Percentiles rank a stretch among this genome's conserved stretches.
Conservation (phyloP, 768 basidiomycete genomes). For the Mycena leptocephala region DNA sequence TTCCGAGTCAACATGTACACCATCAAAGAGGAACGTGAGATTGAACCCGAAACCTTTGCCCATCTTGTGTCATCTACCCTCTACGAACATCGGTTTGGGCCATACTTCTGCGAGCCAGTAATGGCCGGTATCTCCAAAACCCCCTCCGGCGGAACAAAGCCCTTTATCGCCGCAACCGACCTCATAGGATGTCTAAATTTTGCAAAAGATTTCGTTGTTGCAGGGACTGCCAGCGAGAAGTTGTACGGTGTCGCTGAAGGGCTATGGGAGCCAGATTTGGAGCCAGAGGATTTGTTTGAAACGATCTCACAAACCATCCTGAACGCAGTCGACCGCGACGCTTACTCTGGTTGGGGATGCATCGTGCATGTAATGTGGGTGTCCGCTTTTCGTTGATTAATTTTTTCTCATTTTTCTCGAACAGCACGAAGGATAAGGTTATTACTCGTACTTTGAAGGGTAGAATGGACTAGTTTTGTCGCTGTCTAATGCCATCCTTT, state of each 20-base stretch:
- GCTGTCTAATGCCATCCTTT: conserved; percentile 24
- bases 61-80: conserved; percentile 96
- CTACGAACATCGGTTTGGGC: conserved; percentile 96
- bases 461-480: conserved; percentile 84
- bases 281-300: conserved; percentile 97
- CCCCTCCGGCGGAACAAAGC: conserved; percentile 81
- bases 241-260: conserved; percentile 98
- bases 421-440: conserved; percentile 80
- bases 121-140: conserved; percentile 91
- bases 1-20: conserved; percentile 99
- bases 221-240: conserved; percentile 93
- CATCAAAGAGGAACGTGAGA: conserved; percentile 98
- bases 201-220: conserved; percentile 97
- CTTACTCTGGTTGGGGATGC: conserved; percentile 97
- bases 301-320: conserved; percentile 97
- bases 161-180: conserved; percentile 97
- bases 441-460: conserved; percentile 91
- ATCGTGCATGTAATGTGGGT: conserved; percentile 96
- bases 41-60: conserved; percentile 96
- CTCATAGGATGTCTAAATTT: conserved; percentile 95
- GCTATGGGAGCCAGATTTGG: conserved; percentile 98
- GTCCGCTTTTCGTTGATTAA: conserved; percentile 1
- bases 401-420: conserved; percentile 26
- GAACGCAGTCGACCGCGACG: conserved; percentile 96
- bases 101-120: conserved; percentile 97